Conservation (phyloP, 495 filamentous ascomycete genomes). For the Xylaria grammica region DNA sequence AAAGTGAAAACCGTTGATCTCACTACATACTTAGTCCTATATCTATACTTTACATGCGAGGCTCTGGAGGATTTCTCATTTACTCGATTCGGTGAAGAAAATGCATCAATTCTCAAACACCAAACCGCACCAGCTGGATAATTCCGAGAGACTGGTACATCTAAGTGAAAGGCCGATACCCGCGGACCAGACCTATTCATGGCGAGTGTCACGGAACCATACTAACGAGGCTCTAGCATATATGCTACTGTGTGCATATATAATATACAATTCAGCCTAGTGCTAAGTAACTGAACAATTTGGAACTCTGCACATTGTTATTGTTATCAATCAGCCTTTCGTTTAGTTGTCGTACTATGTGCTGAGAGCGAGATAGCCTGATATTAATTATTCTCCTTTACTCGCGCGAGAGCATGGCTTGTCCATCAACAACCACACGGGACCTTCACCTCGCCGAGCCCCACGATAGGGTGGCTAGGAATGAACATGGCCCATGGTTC, state of each 20-base stretch:
- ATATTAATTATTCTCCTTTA: neutral
- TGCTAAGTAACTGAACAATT: neutral
- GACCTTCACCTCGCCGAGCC: neutral
- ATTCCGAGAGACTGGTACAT: neutral
- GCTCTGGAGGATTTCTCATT: neutral
- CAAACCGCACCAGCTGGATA: neutral
- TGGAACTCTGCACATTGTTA: neutral
- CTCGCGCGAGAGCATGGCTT: neutral
- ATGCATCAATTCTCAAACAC: neutral
- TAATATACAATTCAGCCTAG: slow-evolving; percentile 1
- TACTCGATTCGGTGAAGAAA: slow-evolving; percentile 1
- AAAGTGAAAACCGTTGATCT: neutral
- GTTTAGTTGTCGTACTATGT: neutral
- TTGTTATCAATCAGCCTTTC: neutral
- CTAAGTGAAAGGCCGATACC: neutral
- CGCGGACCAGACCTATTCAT: neutral
- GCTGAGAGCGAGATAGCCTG: neutral
- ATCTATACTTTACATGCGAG: neutral
- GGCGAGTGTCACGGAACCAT: neutral
- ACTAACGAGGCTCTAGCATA: neutral
- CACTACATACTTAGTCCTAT: neutral
- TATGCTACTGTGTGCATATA: neutral
- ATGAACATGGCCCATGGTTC: slow-evolving; percentile 9
- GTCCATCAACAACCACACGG: neutral
- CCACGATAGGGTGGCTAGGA: neutral